Conservation (phyloP, 768 basidiomycete genomes). For the Tylopilus vinaceipallidus region DNA sequence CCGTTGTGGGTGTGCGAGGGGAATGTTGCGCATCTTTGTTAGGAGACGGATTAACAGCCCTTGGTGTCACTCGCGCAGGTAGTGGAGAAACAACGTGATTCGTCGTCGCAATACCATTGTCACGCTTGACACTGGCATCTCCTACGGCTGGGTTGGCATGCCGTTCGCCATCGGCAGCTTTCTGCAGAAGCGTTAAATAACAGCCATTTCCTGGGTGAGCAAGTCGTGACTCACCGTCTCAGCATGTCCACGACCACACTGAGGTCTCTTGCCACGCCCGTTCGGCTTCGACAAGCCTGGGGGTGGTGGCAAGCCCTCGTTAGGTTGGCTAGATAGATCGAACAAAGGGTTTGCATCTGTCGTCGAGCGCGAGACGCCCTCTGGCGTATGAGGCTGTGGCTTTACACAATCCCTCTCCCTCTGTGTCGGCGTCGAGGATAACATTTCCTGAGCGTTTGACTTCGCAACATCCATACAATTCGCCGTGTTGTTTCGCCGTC, state of each 20-base stretch:
- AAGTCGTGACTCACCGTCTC: slow-evolving; percentile 3
- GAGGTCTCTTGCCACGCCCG: background rate
- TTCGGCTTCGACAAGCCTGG: slow-evolving; percentile 7
- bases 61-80: background rate
- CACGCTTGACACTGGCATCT: background rate
- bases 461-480: background rate
- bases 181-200: slow-evolving; percentile 3
- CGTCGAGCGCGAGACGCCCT: background rate
- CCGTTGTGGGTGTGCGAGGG: slow-evolving; percentile 15
- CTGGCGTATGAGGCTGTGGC: background rate
- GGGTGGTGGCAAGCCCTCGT: slow-evolving; percentile 8
- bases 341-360: background rate
- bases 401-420: background rate
- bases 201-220: background rate
- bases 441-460: slow-evolving; percentile 6
- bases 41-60: slow-evolving; percentile 11
- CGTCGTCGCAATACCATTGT: background rate
- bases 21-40: background rate
- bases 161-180: background rate
- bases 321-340: background rate
- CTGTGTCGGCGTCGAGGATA: slow-evolving; percentile 2
- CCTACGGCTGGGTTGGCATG: background rate
- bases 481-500: slow-evolving; percentile 3
- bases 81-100: slow-evolving; percentile 8
- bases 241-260: background rate